Evolutionary conservation across 306 rosid genomes (phyloP).

Genomic region (Senna siamea): DNA sequence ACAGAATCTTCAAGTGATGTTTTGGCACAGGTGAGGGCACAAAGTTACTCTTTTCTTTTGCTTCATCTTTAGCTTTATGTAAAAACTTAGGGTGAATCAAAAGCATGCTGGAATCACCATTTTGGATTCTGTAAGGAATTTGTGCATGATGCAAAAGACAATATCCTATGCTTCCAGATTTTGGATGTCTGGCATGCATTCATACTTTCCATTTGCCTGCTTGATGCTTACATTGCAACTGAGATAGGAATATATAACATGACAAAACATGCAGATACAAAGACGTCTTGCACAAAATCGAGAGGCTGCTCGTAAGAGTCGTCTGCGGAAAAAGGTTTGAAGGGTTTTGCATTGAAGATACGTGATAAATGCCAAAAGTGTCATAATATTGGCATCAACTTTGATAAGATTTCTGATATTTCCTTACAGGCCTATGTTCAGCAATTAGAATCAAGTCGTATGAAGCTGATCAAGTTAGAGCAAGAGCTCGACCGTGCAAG

Average conservation of each 20-base stretch:
- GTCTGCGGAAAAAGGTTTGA: slow-evolving; percentile 85
- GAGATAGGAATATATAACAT: slow-evolving; percentile 22
- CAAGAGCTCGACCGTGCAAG: slow-evolving; percentile 75
- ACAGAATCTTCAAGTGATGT: neutral
- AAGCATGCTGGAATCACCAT: slow-evolving; percentile 31
- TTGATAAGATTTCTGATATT: slow-evolving; percentile 42
- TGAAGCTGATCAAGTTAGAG: slow-evolving; percentile 77
- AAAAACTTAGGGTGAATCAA: slow-evolving; percentile 27
- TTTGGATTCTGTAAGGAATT: slow-evolving; percentile 16
- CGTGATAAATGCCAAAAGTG: slow-evolving; percentile 27
- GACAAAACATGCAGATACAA: slow-evolving; percentile 64
- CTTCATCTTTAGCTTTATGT: slow-evolving; percentile 21
- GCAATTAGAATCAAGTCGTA: slow-evolving; percentile 89
- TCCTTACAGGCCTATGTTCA: slow-evolving; percentile 78
- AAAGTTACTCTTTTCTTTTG: neutral
- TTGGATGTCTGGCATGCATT: slow-evolving; percentile 28
- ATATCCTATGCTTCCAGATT: slow-evolving; percentile 16
- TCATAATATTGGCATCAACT: slow-evolving; percentile 17
- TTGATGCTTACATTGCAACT: slow-evolving; percentile 16
- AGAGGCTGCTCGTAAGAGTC: slow-evolving; percentile 99
- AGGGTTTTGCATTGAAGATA: slow-evolving; percentile 35
- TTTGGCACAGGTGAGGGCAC: neutral
- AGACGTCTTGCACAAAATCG: slow-evolving; percentile 97
- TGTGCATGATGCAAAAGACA: neutral
- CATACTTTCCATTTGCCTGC: neutral